Conservation (phyloP, 2,329 filamentous ascomycete species). For the Aspergillaceae sp. region DNA sequence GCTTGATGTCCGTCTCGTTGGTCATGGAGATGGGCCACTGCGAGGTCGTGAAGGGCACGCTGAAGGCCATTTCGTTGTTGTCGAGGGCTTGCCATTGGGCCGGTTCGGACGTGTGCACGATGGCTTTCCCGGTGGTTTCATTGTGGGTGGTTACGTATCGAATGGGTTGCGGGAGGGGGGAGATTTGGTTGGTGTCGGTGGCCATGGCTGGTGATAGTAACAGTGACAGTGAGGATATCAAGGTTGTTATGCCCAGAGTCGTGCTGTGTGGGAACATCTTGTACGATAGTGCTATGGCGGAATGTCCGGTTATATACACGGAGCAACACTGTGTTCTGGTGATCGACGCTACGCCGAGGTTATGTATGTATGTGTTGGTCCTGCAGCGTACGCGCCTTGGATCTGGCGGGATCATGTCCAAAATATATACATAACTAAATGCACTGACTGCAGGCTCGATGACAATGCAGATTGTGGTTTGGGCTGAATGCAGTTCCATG, state of each 20-base stretch:
- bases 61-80: constrained; percentile 28
- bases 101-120: constrained; percentile 24
- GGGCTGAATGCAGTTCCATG: constrained; percentile 6
- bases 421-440: not conserved
- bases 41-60: constrained; percentile 34
- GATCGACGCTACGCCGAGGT: no score
- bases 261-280: no score
- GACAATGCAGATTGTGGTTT: not conserved
- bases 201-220: constrained; percentile 6
- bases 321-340: not conserved
- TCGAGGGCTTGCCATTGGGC: constrained; percentile 22
- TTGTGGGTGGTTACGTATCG: constrained; percentile 34
- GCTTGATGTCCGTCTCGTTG: constrained; percentile 25
- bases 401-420: no score
- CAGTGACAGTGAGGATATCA: not conserved
- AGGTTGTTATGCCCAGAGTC: no score
- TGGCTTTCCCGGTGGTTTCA: constrained; percentile 22
- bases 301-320: not conserved
- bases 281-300: no score
- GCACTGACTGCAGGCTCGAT: no score
- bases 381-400: not conserved
- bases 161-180: constrained; percentile 19
- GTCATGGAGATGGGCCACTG: constrained; percentile 29
- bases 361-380: not conserved
- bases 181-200: constrained; percentile 16